These are phyloP conservation scores for Microcos paniculata DNA, from an alignment of 345 rosid species.

Conservation along the genomic window DNA sequence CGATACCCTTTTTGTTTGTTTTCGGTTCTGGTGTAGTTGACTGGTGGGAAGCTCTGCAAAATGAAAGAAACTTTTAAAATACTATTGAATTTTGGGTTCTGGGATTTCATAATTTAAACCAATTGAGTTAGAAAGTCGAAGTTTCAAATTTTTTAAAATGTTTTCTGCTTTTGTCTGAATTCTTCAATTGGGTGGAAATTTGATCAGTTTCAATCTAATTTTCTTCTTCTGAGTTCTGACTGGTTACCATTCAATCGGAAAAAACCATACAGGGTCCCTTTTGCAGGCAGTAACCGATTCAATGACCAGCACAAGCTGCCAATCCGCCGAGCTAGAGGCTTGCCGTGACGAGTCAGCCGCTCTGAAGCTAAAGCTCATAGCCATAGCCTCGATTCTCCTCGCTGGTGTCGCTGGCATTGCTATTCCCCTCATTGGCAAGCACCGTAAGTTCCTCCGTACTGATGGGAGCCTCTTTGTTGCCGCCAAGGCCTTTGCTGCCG, in stretches of 20 bases:
- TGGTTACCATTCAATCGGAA: not conserved
- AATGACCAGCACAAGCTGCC: slow-evolving; percentile 39
- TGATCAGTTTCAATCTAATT: not conserved
- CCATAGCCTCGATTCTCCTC: slow-evolving; percentile 69
- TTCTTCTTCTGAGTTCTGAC: not conserved
- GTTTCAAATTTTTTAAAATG: too few relatives aligned
- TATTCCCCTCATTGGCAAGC: slow-evolving; percentile 70
- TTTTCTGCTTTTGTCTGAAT: not conserved
- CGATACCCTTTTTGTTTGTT: not conserved
- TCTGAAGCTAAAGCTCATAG: slow-evolving; percentile 56
- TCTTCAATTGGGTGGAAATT: not conserved
- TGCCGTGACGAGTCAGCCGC: slow-evolving; percentile 72
- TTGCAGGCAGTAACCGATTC: slow-evolving; percentile 29
- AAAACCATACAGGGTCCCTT: slow-evolving; percentile 35
- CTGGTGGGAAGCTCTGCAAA: not conserved
- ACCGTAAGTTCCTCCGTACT: slow-evolving; percentile 58
- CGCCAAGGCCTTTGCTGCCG: slow-evolving; percentile 88
- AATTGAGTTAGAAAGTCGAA: not conserved
- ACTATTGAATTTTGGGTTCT: not conserved
- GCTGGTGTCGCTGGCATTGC: slow-evolving; percentile 67
- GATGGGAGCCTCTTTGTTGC: slow-evolving; percentile 70
- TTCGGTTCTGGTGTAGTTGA: not conserved
- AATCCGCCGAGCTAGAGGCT: slow-evolving; percentile 39
- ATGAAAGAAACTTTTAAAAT: not conserved
- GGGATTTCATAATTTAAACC: not conserved